Conservation (phyloP, 441 rosid genomes). For the Croton laevigatus region DNA sequence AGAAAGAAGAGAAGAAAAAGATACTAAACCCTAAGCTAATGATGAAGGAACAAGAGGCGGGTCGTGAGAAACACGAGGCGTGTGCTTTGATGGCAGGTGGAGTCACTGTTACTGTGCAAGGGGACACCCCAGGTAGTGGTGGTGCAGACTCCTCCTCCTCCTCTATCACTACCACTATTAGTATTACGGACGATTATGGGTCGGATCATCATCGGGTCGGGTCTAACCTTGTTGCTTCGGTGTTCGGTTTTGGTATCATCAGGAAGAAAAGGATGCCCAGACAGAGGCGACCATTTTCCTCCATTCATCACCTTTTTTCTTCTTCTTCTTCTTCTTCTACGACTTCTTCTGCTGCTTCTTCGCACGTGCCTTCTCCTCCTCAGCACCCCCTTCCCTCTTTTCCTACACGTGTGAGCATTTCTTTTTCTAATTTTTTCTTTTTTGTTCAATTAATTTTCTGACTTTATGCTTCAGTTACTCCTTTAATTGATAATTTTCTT, state of each 20-base stretch:
- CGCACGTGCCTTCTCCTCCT: conserved; percentile 53
- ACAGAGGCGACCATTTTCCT: conserved; percentile 68
- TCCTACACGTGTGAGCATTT: conserved; percentile 75
- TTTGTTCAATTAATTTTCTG: background rate
- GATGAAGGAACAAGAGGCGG: conserved; percentile 38
- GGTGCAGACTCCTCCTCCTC: too few relatives aligned
- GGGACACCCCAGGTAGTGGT: conserved; percentile 22
- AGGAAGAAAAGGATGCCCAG: conserved; percentile 87
- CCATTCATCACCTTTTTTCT: conserved; percentile 50
- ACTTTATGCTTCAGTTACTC: too few relatives aligned
- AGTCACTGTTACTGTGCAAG: conserved; percentile 31
- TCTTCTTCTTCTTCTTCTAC: conserved; percentile 24
- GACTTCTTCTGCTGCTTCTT: conserved; percentile 26
- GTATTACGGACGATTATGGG: conserved; percentile 6
- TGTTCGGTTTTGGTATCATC: conserved; percentile 50
- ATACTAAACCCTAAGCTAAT: conserved; percentile 24
- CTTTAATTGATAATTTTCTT: too few relatives aligned
- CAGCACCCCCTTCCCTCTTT: conserved; percentile 18
- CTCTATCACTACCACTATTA: background rate
- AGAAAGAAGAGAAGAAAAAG: background rate
- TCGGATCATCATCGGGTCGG: conserved; percentile 22
- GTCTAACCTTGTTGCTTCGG: conserved; percentile 31
- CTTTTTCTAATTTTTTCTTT: background rate
- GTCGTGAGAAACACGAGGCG: conserved; percentile 62
- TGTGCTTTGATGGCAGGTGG: conserved; percentile 53